Evolutionary conservation across 306 rosid species (phyloP).

Genomic region (Ochetophila trinervis): DNA sequence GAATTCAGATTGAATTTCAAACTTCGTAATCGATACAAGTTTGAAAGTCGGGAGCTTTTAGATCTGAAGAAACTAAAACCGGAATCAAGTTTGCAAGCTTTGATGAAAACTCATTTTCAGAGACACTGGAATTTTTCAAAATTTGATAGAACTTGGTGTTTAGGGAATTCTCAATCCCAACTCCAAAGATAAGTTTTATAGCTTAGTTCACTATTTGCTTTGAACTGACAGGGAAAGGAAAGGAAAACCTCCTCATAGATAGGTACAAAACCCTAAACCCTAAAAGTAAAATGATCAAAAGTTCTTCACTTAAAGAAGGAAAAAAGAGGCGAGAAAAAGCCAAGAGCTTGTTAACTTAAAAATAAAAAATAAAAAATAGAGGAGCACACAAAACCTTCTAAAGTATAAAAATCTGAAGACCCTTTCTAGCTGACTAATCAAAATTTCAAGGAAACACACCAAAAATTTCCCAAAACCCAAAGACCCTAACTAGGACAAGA

Average conservation of each 20-base stretch:
- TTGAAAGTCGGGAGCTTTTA: no score
- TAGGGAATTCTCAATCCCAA: no score
- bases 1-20: no score
- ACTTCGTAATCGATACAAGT: no score
- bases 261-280: constrained; percentile 72
- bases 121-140: no score
- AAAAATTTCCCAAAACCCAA: background rate
- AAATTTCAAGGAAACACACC: background rate
- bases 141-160: no score
- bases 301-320: constrained; percentile 4
- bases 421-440: background rate
- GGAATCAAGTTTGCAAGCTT: no score
- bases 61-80: no score
- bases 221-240: background rate
- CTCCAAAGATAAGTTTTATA: no score
- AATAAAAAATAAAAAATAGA: constrained; percentile 14
- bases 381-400: constrained; percentile 13
- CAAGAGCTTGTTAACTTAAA: constrained; percentile 15
- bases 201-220: background rate
- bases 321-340: constrained; percentile 35
- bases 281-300: constrained; percentile 29
- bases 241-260: background rate
- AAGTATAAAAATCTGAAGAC: background rate
- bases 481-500: background rate
- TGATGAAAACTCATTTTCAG: no score